Evolutionary conservation across 2,329 filamentous ascomycete genomes (phyloP).

Genomic region (Nothomitra cinnamomea): DNA sequence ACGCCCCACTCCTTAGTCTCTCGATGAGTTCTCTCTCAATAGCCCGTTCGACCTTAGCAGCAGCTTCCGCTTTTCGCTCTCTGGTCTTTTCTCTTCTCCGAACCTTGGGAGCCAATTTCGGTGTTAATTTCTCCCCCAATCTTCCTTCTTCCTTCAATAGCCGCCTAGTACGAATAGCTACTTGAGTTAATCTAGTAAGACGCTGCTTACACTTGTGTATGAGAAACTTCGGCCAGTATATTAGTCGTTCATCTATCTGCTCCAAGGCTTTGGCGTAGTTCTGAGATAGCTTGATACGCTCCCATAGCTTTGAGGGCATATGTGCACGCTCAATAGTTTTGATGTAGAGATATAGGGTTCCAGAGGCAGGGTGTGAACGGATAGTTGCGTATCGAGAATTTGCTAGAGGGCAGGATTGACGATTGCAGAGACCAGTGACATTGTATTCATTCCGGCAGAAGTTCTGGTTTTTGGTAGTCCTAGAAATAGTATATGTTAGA

Average conservation of each 20-base stretch:
- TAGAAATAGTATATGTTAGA: constrained; percentile 19
- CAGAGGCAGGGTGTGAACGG: constrained; percentile 62
- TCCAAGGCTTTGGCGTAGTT: constrained; percentile 84
- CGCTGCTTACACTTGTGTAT: constrained; percentile 94
- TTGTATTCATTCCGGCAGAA: constrained; percentile 96
- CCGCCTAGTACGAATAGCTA: constrained; percentile 59
- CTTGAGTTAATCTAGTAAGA: constrained; percentile 79
- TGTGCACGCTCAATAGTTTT: constrained; percentile 84
- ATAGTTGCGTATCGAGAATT: constrained; percentile 90
- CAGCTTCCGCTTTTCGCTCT: constrained; percentile 60
- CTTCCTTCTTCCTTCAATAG: constrained; percentile 79
- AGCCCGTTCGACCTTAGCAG: constrained; percentile 85
- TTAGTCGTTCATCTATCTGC: constrained; percentile 69
- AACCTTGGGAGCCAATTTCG: constrained; percentile 83
- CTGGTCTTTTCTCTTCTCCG: constrained; percentile 56
- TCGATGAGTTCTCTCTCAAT: constrained; percentile 94
- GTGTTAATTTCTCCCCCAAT: constrained; percentile 73
- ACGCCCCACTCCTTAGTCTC: constrained; percentile 75
- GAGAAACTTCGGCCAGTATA: constrained; percentile 91
- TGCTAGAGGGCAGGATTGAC: constrained; percentile 77
- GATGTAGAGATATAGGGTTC: constrained; percentile 86
- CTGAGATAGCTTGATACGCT: constrained; percentile 71
- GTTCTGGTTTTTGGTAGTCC: constrained; percentile 69
- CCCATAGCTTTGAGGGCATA: constrained; percentile 84
- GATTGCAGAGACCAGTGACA: constrained; percentile 65